These are phyloP conservation scores for Stachybotrys elegans DNA, from an alignment of 2,329 filamentous ascomycete genomes.

Conservation along the genomic window DNA sequence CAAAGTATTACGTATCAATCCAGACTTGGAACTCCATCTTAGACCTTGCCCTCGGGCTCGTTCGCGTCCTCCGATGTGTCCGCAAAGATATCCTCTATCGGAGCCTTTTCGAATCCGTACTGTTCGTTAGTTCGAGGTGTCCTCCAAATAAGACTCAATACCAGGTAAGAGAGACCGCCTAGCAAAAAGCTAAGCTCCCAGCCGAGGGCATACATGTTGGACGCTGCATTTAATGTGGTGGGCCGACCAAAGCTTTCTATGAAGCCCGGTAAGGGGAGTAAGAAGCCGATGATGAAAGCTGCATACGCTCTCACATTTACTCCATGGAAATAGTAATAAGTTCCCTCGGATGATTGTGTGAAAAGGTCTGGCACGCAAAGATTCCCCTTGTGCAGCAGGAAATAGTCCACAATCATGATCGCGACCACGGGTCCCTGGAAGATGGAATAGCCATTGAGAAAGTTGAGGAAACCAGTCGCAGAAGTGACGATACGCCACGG, in stretches of 20 bases:
- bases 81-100: not conserved
- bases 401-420: slow-evolving; percentile 15
- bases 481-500: not conserved
- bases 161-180: not conserved
- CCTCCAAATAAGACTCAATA: not conserved
- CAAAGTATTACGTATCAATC: no score
- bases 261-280: not conserved
- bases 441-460: slow-evolving; percentile 53
- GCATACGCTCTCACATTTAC: slow-evolving; percentile 42
- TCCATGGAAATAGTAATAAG: not conserved
- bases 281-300: slow-evolving; percentile 45
- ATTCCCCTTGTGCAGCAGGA: not conserved
- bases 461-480: slow-evolving; percentile 21
- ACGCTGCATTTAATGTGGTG: not conserved
- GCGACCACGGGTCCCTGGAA: slow-evolving; percentile 41
- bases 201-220: not conserved
- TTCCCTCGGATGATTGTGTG: not conserved
- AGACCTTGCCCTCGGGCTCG: no score
- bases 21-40: no score
- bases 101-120: not conserved
- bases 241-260: not conserved
- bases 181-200: not conserved
- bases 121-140: not conserved
- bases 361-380: not conserved
- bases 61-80: no score